Base-by-base conservation (phyloP, 495 filamentous ascomycete genomes). In the Penicillium maclennaniae region DNA sequence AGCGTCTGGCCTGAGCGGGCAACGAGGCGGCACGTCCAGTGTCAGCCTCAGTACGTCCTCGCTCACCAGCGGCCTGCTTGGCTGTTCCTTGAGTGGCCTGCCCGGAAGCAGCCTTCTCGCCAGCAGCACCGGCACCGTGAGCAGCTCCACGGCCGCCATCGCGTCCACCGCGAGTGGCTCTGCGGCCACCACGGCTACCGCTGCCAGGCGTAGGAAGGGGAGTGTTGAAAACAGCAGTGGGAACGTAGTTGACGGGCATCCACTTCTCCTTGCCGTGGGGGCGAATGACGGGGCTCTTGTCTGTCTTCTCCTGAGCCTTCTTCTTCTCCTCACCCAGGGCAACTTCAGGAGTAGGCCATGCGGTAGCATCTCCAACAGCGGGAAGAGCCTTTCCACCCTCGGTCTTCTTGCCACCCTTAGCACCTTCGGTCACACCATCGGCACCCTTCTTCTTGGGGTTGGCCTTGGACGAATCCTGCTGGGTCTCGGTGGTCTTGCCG, bases 341-440 rank as follows among this genome's bases (percentile, higher is more conserved):
- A 41, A 79, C 85, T 49, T 96, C 87, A 1, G 91, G 91, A 8
- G 93, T 96, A 17, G 93, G 93, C 93, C 93, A 98, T 26, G 83
- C 84, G 26, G 80, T 75, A 37, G 87, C 77, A 69, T 95, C 89
- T 46, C 81, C 87, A 34, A 87, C 86, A 4, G 78, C 75, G 43
- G 79, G 75, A 39, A 83, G 45, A 71, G 69, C 66, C 57, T 70
- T 73, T 39, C 61, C 66, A 40, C 65, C 67, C 40, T 76, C 74
- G 37, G 57, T 48, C 68, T 74, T 74, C 63, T 75, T 78, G 48
- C 65, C 61, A 39, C 68, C 71, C 55, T 73, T 75, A 57, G 53
- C 44, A 20, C 64, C 54, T 36, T 72, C 67, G 6, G 56, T 26
- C 21, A 48, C 44, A 31, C 43, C 45, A 56, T 76, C 72, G 27